These are phyloP conservation scores for Boletellus emodensis DNA, from an alignment of 768 basidiomycete species.

Conservation along the genomic window DNA sequence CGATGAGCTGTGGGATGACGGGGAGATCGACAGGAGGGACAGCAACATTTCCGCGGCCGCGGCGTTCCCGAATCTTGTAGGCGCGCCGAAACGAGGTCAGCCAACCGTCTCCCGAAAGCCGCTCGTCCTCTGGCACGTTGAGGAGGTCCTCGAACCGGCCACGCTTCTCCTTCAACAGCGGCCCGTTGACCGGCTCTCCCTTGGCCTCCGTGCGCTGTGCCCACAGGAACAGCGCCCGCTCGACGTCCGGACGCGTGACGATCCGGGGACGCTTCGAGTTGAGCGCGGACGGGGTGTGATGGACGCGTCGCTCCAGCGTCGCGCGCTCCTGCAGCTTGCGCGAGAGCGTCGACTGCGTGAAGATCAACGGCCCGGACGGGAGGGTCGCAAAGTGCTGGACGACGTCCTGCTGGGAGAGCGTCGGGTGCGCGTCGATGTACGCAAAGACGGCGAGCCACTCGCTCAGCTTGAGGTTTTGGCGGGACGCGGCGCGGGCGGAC, in stretches of 20 bases:
- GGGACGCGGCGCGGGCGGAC: no score
- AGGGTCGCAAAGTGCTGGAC: constrained; percentile 5
- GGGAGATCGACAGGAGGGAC: not conserved
- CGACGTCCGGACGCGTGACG: constrained; percentile 35
- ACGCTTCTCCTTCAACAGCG: constrained; percentile 7
- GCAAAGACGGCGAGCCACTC: constrained; percentile 9
- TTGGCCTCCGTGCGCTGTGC: constrained; percentile 29
- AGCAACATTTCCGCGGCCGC: constrained; percentile 8
- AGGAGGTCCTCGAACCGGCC: constrained; percentile 23
- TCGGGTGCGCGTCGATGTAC: constrained; percentile 6
- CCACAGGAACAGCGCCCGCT: constrained; percentile 32
- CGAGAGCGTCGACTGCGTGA: constrained; percentile 10
- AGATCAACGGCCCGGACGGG: not conserved
- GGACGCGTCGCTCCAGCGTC: constrained; percentile 6
- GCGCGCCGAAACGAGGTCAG: not conserved
- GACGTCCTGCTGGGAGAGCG: not conserved
- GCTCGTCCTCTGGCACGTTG: constrained; percentile 26
- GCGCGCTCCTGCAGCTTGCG: not conserved
- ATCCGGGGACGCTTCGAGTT: constrained; percentile 28
- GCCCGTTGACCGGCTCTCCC: constrained; percentile 13
- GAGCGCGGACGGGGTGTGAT: constrained; percentile 23
- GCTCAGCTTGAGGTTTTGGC: no score
- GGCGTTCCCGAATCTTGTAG: constrained; percentile 15
- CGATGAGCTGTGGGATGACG: not conserved
- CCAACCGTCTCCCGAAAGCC: constrained; percentile 2